Base-by-base conservation (phyloP, 352 stramenopile genomes). In the Phytophthora megakarya region DNA sequence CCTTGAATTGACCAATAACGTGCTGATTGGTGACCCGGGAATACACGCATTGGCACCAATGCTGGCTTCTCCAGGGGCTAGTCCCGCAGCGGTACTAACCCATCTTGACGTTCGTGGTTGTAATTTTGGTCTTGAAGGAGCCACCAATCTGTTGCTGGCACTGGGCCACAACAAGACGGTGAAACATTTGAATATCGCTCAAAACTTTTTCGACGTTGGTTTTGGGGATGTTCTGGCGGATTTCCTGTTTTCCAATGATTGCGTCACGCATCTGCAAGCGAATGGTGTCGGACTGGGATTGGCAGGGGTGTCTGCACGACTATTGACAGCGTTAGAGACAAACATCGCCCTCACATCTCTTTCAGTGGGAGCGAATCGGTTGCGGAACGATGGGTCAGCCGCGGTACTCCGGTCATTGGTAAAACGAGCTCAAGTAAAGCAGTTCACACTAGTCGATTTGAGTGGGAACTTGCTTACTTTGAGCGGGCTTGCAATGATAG, bases 401-500 rank as follows among this genome's bases (percentile, higher is more conserved):
- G 52, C 74, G 22, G 37, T 95, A 11, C 71, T 92, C 13, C 62
- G 72, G 43, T 73, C 82, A 26, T 47, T 95, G 22, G 66, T 81
- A 7, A 74, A 79, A 26, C 75, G 85, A 44, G 72, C 63, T 16
- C 66, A 64, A 28, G 49, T 21, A 16, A 78, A 78, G 47, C 56
- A 80, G 26, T 90, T 74, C 22, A 61, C 61, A 26, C 46, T 75
- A 12, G 62, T 93, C 18, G 82, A 95, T 51, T 54, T 95, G 15
- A 90, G 81, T 57, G 86, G 84, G 25, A 95, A 95, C 44, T 60
- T 95, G 18, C 70, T 95, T 33, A 95, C 84, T 18, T 30, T 63
- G 10, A 76, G 71, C 22, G 80, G 72, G 1, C 52, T 94, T 15
- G 50, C 64, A 15, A 73, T 57, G 39, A 72, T 92, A 5, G 62